Conservation (phyloP, 495 filamentous ascomycete genomes). For the Hyaloscypha bicolor region DNA sequence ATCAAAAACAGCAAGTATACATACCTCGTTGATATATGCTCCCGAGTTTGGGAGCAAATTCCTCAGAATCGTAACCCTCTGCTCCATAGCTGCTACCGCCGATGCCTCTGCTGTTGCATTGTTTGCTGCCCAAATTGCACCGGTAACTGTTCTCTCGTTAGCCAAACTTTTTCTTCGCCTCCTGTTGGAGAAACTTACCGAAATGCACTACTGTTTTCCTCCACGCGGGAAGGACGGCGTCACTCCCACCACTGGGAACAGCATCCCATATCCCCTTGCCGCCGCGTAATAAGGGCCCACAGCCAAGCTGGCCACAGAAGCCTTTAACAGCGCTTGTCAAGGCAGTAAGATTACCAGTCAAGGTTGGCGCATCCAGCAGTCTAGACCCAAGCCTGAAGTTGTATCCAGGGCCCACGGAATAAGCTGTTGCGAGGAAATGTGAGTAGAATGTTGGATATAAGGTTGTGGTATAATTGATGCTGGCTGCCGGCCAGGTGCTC, state of each 20-base stretch:
- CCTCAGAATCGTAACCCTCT: slow-evolving; percentile 6
- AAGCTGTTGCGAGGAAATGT: too few relatives aligned
- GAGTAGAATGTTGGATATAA: too few relatives aligned
- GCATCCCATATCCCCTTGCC: slow-evolving; percentile 41
- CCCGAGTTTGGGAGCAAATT: slow-evolving; percentile 18
- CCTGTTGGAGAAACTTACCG: neutral
- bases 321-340: too few relatives aligned
- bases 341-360: too few relatives aligned
- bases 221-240: slow-evolving; percentile 48
- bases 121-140: neutral
- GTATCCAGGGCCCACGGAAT: too few relatives aligned
- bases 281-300: slow-evolving; percentile 41
- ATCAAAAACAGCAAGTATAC: neutral
- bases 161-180: too few relatives aligned
- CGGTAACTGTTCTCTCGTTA: neutral
- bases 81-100: slow-evolving; percentile 4
- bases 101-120: neutral
- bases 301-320: too few relatives aligned
- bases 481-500: too few relatives aligned
- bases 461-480: too few relatives aligned
- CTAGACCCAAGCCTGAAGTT: too few relatives aligned
- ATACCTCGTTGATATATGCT: slow-evolving; percentile 39
- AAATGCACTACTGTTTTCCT: slow-evolving; percentile 42
- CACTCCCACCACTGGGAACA: slow-evolving; percentile 34
- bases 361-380: too few relatives aligned